Conservation (phyloP, 2,329 filamentous ascomycete species). For the Ophiostoma tasmaniense region DNA sequence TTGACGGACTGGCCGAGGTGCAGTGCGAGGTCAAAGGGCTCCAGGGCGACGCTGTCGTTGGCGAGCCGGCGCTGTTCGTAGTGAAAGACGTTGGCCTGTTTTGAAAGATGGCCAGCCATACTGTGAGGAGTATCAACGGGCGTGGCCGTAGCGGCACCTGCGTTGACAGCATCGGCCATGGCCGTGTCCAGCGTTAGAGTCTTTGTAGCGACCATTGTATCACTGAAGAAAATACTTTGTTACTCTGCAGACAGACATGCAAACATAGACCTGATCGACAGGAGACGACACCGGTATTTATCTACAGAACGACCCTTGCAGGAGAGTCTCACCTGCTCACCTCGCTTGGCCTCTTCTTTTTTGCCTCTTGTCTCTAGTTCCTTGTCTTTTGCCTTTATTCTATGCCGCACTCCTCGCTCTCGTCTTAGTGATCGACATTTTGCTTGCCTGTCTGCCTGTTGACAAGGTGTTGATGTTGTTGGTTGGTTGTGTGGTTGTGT, state of each 20-base stretch:
- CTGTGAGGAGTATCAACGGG: background rate
- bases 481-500: background rate
- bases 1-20: constrained; percentile 8
- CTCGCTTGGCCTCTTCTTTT: background rate
- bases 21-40: constrained; percentile 10
- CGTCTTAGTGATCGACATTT: background rate
- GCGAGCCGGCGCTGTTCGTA: constrained; percentile 12
- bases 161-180: background rate
- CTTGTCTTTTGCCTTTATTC: background rate
- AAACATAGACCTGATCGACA: background rate
- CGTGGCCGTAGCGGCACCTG: background rate
- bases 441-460: background rate
- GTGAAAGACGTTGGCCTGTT: background rate
- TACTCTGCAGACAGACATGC: too few relatives aligned
- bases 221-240: too few relatives aligned
- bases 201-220: background rate
- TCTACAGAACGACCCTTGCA: background rate
- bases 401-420: background rate
- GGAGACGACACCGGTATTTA: background rate
- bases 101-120: background rate
- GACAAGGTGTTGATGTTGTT: background rate
- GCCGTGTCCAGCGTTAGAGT: background rate
- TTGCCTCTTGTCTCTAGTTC: too few relatives aligned
- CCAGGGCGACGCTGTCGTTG: constrained; percentile 10
- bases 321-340: background rate